Base-by-base conservation (phyloP, 495 filamentous ascomycete species). In the Xylaria castorea region DNA sequence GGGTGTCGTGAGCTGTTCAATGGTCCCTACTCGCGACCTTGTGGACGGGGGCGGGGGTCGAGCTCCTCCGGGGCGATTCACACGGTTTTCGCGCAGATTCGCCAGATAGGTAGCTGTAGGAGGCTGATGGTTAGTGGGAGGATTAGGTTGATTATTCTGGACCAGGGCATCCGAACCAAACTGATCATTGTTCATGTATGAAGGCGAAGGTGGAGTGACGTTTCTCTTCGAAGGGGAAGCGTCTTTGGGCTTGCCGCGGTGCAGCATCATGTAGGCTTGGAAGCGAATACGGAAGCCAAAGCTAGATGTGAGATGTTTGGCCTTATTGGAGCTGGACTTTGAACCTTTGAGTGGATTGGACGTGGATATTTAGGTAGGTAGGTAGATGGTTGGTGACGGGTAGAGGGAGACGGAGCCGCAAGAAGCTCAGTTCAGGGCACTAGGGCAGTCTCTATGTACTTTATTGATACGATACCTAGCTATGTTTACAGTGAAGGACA, bases 151-250 rank as follows among this genome's bases (percentile, higher is more conserved):
- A 72, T 50, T 18, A 79, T n/a, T 70, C 71, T 36, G 68, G 66
- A 65, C 74, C 75, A 66, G 81, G 68, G 72, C 55, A 58, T 74
- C 75, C 89, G 86, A 84, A 97, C 94, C 92, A 80, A 97, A 91
- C 83, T 97, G 94, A 58, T 95, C 90, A 79, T 89, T 90, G 46
- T 90, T 90, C 94, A 97, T 97, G 83, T 93, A 97, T 50, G 89
- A 87, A 32, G 92, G 91, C 48, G 90, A 90, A 30, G 93, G 91
- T 73, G 91, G 91, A 58, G 90, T 90, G 73, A 89, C 88, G 84
- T 91, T 92, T 74, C 89, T 84, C 79, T 46, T 53, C 20, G 77
- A 71, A 30, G 74, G 50, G 62, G 73, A 71, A 68, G 71, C 60
- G 12, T 78, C 78, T 42, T 79, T 79, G 20, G 78, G 75, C 63